phyloP scores from a whole-genome alignment of 2,329 filamentous ascomycete species.

The Diaporthe ilicicola region DNA sequence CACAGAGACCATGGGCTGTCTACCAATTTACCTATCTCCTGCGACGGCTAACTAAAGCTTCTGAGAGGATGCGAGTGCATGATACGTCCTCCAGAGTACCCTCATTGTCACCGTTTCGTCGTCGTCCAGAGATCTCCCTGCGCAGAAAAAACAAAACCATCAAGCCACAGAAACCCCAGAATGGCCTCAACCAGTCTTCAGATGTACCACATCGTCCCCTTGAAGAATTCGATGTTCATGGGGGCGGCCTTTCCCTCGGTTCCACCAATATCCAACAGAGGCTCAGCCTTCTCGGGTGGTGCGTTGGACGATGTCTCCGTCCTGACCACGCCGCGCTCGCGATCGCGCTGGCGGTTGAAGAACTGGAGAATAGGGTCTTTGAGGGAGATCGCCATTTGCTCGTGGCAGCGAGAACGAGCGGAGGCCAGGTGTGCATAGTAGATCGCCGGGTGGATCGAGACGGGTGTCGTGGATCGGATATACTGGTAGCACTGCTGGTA shows the following conservation, averaged over 20 bases:
- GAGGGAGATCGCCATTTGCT: slow-evolving; percentile 58
- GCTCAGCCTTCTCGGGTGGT: slow-evolving; percentile 46
- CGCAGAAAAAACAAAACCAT: not conserved
- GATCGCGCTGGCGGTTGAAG: not conserved
- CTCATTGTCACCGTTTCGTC: not conserved
- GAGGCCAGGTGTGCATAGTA: slow-evolving; percentile 96
- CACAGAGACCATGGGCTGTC: not conserved
- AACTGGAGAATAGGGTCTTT: slow-evolving; percentile 44
- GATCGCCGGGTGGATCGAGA: slow-evolving; percentile 87
- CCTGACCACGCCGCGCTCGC: no score
- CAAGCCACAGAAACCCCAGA: not conserved
- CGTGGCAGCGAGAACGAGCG: slow-evolving; percentile 80
- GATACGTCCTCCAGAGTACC: not conserved
- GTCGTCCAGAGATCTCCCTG: no score
- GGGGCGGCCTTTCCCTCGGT: slow-evolving; percentile 37
- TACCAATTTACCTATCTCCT: not conserved
- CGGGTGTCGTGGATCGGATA: slow-evolving; percentile 88
- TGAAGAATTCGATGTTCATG: slow-evolving; percentile 41
- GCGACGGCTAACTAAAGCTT: not conserved
- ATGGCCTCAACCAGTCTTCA: slow-evolving; percentile 35
- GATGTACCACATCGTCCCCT: slow-evolving; percentile 55
- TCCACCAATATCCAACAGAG: slow-evolving; percentile 48
- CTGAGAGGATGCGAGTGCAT: not conserved
- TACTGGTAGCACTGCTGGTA: slow-evolving; percentile 97
- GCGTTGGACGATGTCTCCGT: slow-evolving; percentile 44